A percentile compares a stretch with the other conserved stretches of the same genome.
Conservation (phyloP, 129 eudicot genomes). For the Flaveria ramosissima region DNA sequence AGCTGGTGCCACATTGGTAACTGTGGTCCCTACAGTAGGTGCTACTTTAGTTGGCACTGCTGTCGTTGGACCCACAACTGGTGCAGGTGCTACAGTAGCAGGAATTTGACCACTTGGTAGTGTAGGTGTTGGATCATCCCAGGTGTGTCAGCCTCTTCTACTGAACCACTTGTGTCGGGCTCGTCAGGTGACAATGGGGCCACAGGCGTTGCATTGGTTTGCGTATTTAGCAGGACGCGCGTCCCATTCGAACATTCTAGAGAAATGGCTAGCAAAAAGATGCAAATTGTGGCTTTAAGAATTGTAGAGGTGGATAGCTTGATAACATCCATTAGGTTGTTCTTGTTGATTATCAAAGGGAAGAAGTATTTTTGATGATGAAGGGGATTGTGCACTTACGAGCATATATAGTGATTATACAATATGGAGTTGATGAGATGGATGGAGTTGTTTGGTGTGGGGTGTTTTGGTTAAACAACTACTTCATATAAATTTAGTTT, state of each 20-base stretch:
- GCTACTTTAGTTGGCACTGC: conserved; percentile 34
- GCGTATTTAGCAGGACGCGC: conserved; percentile 52
- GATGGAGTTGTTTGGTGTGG: conserved; percentile 31
- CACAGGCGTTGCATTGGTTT: conserved; percentile 16
- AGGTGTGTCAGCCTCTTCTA: conserved; percentile 30
- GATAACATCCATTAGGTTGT: conserved; percentile 14
- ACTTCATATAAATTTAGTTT: conserved; percentile 22
- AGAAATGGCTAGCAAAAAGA: conserved; percentile 53
- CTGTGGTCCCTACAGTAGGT: conserved; percentile 18
- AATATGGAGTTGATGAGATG: conserved; percentile 20
- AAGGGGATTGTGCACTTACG: neutral
- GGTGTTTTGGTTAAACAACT: conserved; percentile 28
- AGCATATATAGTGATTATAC: conserved; percentile 8
- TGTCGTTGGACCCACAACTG: conserved; percentile 30
- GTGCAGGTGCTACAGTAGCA: conserved; percentile 27
- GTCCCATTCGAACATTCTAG: conserved; percentile 49
- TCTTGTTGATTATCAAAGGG: neutral
- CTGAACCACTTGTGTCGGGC: conserved; percentile 39
- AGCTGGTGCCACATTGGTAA: conserved; percentile 17
- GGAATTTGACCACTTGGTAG: conserved; percentile 38
- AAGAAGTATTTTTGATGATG: conserved; percentile 8
- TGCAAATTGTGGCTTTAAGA: conserved; percentile 47
- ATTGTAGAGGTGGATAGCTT: conserved; percentile 22
- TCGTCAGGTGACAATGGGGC: conserved; percentile 35
- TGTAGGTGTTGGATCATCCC: conserved; percentile 24